Evolutionary conservation across 805 yeast species (phyloP).

Genomic region (Metschnikowia vanudenii): DNA sequence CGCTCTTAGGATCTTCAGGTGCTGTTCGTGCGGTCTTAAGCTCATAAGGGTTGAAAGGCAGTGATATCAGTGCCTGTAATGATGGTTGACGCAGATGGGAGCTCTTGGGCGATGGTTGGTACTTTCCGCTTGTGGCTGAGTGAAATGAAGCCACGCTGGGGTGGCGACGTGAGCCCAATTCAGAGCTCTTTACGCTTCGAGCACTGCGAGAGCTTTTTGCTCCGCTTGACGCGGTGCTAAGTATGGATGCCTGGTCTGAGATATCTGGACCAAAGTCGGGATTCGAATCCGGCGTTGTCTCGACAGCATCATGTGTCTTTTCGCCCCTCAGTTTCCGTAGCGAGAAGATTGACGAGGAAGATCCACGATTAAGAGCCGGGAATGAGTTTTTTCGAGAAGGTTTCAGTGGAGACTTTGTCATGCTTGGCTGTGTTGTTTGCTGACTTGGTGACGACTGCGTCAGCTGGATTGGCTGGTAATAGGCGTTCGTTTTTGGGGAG

Average conservation of each 20-base stretch:
- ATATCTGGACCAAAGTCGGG: conserved; percentile 19
- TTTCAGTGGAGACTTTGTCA: conserved; percentile 26
- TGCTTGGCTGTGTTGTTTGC: conserved; percentile 25
- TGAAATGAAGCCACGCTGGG: conserved; percentile 10
- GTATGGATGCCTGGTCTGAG: conserved; percentile 34
- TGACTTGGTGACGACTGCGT: conserved; percentile 23
- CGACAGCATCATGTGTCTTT: conserved; percentile 13
- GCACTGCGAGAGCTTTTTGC: background rate
- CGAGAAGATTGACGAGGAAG: conserved; percentile 38
- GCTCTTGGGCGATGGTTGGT: conserved; percentile 7
- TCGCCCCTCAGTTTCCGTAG: conserved; percentile 26
- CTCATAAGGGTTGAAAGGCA: conserved; percentile 33
- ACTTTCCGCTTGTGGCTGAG: conserved; percentile 7
- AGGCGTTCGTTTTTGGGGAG: conserved; percentile 10
- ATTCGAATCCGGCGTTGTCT: background rate
- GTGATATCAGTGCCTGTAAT: conserved; percentile 17
- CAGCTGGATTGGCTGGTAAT: conserved; percentile 16
- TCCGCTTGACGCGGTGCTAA: conserved; percentile 11
- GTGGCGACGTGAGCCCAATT: conserved; percentile 10
- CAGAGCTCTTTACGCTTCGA: background rate
- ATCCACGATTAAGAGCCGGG: conserved; percentile 24
- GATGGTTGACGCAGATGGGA: conserved; percentile 32
- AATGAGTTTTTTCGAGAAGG: background rate
- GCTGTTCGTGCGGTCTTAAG: conserved; percentile 19
- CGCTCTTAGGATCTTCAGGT: conserved; percentile 7